Base-by-base conservation (phyloP, 2,329 filamentous ascomycete species). In the Tolypocladium album region DNA sequence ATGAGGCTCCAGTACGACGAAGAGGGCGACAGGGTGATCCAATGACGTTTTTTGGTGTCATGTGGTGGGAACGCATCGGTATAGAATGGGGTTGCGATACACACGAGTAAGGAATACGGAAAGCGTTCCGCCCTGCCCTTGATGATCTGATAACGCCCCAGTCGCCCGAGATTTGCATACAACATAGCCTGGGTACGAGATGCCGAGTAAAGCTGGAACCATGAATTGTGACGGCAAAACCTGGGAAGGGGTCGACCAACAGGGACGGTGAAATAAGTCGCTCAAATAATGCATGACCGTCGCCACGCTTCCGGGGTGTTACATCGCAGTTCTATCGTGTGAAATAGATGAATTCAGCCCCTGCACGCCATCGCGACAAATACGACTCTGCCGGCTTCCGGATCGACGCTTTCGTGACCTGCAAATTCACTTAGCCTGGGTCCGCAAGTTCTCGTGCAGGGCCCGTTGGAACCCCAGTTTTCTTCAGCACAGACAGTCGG, bases 1-100 rank as follows among this genome's bases (percentile, higher is more conserved):
- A 72, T 72, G 60, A 66, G 67, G 34, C 43, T 75, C n/a, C 61
- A 67, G 22, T 73, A 69, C 62, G 69, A 70, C 27, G 69, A 73
- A 45, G 61, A 63, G 27, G 47, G 57, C n/a, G 40, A 38, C 55
- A 45, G 57, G 47, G 39, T 61, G 12, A 7, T 58, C 6, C 43
- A 27, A 11, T 34, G 11, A n/a, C 3, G 6, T 3, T 5, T n/a
- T 31, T 8, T 12, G n/a, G n/a, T 11, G 4, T n/a, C 8, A 22
- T 15, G 4, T 22, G 42, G 42, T 45, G 13, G 27, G 27, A 31
- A 31, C n/a, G n/a, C 4, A 43, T 20, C 20, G 42, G 9, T 45
- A 22, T 22, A 47, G 12, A 9, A 47, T 11, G 22, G 24, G 24
- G 15, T 27, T 47, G 45, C 6, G 8, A 24, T 31, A 31, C 27